These are phyloP conservation scores for Theobroma grandiflorum DNA, from an alignment of 441 rosid genomes.

Conservation along the genomic window DNA sequence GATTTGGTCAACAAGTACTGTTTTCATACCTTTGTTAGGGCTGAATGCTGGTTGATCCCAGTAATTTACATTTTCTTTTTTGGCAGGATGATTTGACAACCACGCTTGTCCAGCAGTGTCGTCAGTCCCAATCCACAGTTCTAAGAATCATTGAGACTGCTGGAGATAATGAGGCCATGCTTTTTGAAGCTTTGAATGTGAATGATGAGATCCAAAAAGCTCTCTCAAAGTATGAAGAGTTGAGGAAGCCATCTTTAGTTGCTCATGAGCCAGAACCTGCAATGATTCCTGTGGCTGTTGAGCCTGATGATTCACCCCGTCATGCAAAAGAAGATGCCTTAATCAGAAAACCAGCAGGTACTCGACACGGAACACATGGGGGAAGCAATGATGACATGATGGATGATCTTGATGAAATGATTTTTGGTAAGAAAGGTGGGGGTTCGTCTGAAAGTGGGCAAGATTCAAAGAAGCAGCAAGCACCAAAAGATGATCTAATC, in stretches of 20 bases:
- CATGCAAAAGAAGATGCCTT: slow-evolving; percentile 66
- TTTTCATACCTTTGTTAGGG: slow-evolving; percentile 1
- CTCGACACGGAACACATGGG: slow-evolving; percentile 57
- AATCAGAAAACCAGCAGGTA: slow-evolving; percentile 67
- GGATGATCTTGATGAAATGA: slow-evolving; percentile 96
- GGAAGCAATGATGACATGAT: slow-evolving; percentile 80
- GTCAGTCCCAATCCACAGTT: slow-evolving; percentile 58
- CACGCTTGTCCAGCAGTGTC: slow-evolving; percentile 79
- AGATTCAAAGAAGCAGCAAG: slow-evolving; percentile 61
- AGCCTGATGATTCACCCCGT: slow-evolving; percentile 74
- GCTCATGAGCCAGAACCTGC: slow-evolving; percentile 73
- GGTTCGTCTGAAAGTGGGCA: slow-evolving; percentile 56
- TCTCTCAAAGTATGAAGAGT: slow-evolving; percentile 67
- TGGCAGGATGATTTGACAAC: slow-evolving; percentile 78
- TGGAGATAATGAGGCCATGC: slow-evolving; percentile 83
- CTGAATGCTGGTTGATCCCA: not conserved
- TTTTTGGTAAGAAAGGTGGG: slow-evolving; percentile 79
- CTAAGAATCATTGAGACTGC: slow-evolving; percentile 83
- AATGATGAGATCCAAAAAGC: slow-evolving; percentile 85
- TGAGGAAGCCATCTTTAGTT: slow-evolving; percentile 61
- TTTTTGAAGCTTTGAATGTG: slow-evolving; percentile 86
- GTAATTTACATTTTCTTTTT: slow-evolving; percentile 9
- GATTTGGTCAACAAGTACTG: too few species aligned
- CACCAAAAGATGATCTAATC: slow-evolving; percentile 78
- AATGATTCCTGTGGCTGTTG: slow-evolving; percentile 83